Conservation (phyloP, 2,329 filamentous ascomycete species). For the Claviceps maximensis region DNA sequence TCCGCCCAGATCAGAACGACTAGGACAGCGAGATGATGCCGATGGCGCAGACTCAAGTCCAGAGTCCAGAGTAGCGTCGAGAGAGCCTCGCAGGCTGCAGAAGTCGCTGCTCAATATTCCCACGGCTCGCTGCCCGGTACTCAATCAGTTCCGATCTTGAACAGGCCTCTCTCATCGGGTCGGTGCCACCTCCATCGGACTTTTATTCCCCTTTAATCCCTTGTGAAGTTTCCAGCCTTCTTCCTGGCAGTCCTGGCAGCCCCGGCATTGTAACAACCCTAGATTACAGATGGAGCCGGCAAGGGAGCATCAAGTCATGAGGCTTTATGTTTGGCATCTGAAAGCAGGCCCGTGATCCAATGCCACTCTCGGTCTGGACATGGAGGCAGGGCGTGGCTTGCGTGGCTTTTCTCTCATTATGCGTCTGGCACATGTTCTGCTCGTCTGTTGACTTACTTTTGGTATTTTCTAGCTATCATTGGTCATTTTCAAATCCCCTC, state of each 20-base stretch:
- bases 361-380: not conserved
- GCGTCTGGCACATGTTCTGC: not conserved
- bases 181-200: not conserved
- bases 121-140: not conserved
- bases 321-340: not conserved
- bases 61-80: too few species aligned
- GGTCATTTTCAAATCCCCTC: not conserved
- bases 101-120: too few species aligned
- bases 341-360: not conserved
- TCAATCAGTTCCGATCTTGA: not conserved
- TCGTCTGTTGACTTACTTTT: not conserved
- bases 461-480: not conserved
- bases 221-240: not conserved
- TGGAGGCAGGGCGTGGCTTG: not conserved
- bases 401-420: not conserved
- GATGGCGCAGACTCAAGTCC: not conserved
- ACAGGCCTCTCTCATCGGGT: not conserved
- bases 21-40: not conserved
- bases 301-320: not conserved
- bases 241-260: not conserved
- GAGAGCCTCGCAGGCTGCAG: not conserved
- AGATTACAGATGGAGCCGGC: not conserved
- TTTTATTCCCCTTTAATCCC: not conserved
- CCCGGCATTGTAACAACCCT: not conserved
- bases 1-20: not conserved